Percentiles rank a stretch among this genome's conserved stretches.
phyloP scores from a whole-genome alignment of 495 filamentous ascomycete genomes.

The Geopyxis carbonaria region DNA sequence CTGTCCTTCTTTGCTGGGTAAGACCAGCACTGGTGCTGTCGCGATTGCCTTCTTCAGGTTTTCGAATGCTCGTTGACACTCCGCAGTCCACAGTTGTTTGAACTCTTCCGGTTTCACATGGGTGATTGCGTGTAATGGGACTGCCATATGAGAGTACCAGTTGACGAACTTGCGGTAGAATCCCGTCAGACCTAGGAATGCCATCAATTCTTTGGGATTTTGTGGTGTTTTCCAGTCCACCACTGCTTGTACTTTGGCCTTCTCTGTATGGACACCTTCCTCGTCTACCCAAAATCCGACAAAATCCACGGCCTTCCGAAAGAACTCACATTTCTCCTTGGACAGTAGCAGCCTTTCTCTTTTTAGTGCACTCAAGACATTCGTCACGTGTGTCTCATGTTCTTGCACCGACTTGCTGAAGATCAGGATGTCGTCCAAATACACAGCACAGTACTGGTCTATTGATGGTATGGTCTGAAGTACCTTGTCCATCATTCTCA shows the following conservation, averaged over 20 bases:
- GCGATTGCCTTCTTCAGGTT: neutral
- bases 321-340: constrained; percentile 26
- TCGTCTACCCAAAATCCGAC: constrained; percentile 3
- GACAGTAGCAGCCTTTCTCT: constrained; percentile 18
- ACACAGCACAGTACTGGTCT: constrained; percentile 15
- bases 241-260: neutral
- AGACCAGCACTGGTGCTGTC: neutral
- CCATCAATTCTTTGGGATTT: neutral
- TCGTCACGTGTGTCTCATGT: constrained; percentile 16
- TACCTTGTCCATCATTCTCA: constrained; percentile 24
- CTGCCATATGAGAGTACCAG: too few species aligned
- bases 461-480: too few species aligned
- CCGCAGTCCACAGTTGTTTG: too few species aligned
- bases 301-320: neutral
- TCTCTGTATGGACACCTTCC: neutral
- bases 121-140: too few species aligned
- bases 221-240: neutral
- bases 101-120: too few species aligned
- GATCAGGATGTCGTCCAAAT: constrained; percentile 28
- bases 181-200: neutral
- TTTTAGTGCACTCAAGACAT: constrained; percentile 16
- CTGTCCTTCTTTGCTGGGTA: neutral
- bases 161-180: neutral
- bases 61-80: too few species aligned
- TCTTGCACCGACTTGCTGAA: constrained; percentile 17